Base-by-base conservation (phyloP, 352 stramenopile species). In the Lagenidium giganteum region DNA sequence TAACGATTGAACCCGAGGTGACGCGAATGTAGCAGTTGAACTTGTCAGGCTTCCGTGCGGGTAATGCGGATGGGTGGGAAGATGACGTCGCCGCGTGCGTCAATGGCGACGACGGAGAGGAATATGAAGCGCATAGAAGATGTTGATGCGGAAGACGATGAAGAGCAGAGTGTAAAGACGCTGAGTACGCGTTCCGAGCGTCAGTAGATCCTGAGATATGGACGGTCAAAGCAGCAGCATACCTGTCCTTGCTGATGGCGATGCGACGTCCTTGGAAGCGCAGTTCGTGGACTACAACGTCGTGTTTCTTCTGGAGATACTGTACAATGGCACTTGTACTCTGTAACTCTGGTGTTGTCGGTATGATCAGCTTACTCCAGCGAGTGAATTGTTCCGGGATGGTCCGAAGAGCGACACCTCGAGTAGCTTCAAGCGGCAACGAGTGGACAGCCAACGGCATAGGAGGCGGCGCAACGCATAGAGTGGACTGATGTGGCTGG, bases 361-460 rank as follows among this genome's bases (percentile, higher is more conserved):
- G 64, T 1, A 75, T 21, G 5, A 22, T 33, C 14, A 79, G 47
- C 30, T 68, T 69, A 21, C 45, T 64, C 67, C 63, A 74, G 9
- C 39, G 43, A 7, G 64, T 65, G 11, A 62, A 56, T n/a, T 52
- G 16, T 1, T 70, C 61, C 11, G 61, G 63, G n/a, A 64, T 41
- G 0, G 47, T 34, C 24, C 61, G 56, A 17, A 79, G 32, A 0
- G 53, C 33, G 1, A 45, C 40, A 4, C 53, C 67, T 31, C 67
- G 42, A 1, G 64, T 73, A 14, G 24, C 32, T 21, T 79, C 67
- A 3, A 57, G 16, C 6, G 53, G 27, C 22, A 72, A 52, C 5
- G 60, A 79, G 1, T 23, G 28, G 13, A 41, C 24, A 1, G 44
- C 12, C 8, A 59, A 40, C 14, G 51, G 43, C 18, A 18, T 7